Percentiles rank a stretch among this genome's conserved stretches.
Conservation (phyloP, 805 yeast genomes). For the Lachancea dasiensis region DNA sequence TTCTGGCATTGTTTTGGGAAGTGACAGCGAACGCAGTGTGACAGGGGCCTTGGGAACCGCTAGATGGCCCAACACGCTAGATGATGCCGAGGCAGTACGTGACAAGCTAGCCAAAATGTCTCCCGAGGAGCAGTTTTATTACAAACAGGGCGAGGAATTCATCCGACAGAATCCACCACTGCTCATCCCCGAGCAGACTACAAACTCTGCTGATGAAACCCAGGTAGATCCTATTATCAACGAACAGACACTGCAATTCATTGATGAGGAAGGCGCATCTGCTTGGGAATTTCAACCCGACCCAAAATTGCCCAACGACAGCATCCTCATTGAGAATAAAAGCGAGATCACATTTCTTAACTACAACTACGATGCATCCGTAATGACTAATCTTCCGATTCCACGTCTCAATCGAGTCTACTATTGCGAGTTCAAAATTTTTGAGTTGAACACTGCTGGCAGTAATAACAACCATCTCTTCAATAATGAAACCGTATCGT, state of each 20-base stretch:
- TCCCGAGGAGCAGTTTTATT: conserved; percentile 35
- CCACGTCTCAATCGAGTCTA: conserved; percentile 79
- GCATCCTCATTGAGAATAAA: conserved; percentile 58
- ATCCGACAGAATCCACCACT: conserved; percentile 40
- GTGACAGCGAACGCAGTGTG: conserved; percentile 2
- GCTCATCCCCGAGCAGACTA: conserved; percentile 29
- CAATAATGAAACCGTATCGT: conserved; percentile 49
- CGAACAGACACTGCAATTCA: conserved; percentile 37
- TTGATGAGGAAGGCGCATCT: conserved; percentile 80
- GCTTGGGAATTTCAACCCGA: conserved; percentile 83
- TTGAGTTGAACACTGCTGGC: conserved; percentile 55
- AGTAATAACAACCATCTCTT: conserved; percentile 26
- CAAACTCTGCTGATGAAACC: conserved; percentile 20
- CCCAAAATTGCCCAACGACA: conserved; percentile 48
- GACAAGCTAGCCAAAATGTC: conserved; percentile 59
- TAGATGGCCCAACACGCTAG: conserved; percentile 50
- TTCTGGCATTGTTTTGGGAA: conserved; percentile 9
- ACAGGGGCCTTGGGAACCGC: conserved; percentile 8
- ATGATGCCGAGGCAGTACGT: conserved; percentile 54
- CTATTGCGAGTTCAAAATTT: conserved; percentile 83
- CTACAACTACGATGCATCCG: conserved; percentile 54
- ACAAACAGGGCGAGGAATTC: conserved; percentile 36
- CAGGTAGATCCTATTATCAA: conserved; percentile 31
- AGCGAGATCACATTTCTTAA: conserved; percentile 52
- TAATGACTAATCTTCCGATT: conserved; percentile 78